These are phyloP conservation scores for Aaosphaeria arxii DNA, from an alignment of 2,329 filamentous ascomycete genomes.

Conservation along the genomic window DNA sequence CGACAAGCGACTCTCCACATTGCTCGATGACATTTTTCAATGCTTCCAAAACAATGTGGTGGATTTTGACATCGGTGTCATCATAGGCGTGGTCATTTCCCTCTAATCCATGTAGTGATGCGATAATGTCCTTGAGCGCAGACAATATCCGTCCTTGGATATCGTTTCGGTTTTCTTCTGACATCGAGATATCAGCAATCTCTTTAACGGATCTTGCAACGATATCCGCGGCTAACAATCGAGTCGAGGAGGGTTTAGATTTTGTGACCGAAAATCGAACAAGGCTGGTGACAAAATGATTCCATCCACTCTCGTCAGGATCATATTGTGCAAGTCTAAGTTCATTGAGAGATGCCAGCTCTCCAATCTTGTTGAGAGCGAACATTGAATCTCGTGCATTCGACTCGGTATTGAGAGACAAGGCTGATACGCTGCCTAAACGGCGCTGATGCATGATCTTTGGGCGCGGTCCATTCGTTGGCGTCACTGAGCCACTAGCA, in stretches of 20 bases:
- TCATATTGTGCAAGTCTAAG: constrained; percentile 65
- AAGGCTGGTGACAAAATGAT: constrained; percentile 57
- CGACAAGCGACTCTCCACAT: constrained; percentile 77
- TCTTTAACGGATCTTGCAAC: constrained; percentile 47
- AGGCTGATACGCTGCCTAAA: constrained; percentile 43
- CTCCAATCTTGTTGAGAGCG: constrained; percentile 47
- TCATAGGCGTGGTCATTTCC: constrained; percentile 57
- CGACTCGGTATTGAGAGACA: constrained; percentile 37
- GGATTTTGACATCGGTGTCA: constrained; percentile 71
- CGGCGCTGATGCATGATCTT: constrained; percentile 36
- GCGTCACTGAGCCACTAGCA: constrained; percentile 21
- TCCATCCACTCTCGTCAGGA: constrained; percentile 73
- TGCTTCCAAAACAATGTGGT: constrained; percentile 74
- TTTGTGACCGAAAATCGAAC: constrained; percentile 45
- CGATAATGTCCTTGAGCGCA: constrained; percentile 61
- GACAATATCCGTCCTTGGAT: constrained; percentile 72
- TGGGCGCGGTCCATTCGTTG: constrained; percentile 18
- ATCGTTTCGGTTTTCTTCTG: constrained; percentile 40
- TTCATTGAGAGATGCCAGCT: constrained; percentile 45
- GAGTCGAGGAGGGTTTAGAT: constrained; percentile 41
- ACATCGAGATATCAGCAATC: constrained; percentile 52
- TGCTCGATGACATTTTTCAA: constrained; percentile 81
- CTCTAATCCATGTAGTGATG: constrained; percentile 56
- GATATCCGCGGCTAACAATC: constrained; percentile 49
- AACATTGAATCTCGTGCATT: constrained; percentile 46